These are phyloP conservation scores for Triticum timopheevii DNA, from an alignment of 176 grass and related monocot species.

Conservation along the genomic window DNA sequence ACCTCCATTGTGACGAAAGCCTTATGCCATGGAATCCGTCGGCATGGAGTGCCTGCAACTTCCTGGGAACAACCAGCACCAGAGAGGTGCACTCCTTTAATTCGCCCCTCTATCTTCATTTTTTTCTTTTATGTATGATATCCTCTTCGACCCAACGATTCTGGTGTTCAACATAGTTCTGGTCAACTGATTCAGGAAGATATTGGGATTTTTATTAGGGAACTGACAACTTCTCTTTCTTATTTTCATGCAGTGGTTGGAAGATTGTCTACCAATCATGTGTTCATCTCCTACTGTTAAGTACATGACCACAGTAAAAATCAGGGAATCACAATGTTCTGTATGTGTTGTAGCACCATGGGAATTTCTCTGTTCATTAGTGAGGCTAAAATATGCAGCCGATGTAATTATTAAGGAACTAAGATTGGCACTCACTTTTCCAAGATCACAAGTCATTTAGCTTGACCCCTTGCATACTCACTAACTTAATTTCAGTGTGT, in stretches of 20 bases:
- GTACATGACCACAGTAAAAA: background rate
- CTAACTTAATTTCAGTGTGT: background rate
- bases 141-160: too few species aligned
- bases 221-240: background rate
- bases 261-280: constrained; percentile 2
- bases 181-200: too few species aligned
- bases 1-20: too few species aligned
- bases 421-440: constrained; percentile 22
- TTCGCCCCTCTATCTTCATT: too few species aligned
- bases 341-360: background rate
- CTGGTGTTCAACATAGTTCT: too few species aligned
- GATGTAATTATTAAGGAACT: constrained; percentile 17
- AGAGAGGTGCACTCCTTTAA: too few species aligned
- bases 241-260: constrained; percentile 16
- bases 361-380: constrained; percentile 11
- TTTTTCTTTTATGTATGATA: too few species aligned
- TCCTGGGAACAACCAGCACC: too few species aligned
- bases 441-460: background rate
- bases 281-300: constrained; percentile 17
- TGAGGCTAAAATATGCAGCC: background rate
- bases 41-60: too few species aligned
- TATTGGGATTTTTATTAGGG: background rate
- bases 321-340: background rate
- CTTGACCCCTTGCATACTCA: background rate
- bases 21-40: too few species aligned